phyloP scores from a whole-genome alignment of 2,329 filamentous ascomycete species.

The Fusarium transvaalense region DNA sequence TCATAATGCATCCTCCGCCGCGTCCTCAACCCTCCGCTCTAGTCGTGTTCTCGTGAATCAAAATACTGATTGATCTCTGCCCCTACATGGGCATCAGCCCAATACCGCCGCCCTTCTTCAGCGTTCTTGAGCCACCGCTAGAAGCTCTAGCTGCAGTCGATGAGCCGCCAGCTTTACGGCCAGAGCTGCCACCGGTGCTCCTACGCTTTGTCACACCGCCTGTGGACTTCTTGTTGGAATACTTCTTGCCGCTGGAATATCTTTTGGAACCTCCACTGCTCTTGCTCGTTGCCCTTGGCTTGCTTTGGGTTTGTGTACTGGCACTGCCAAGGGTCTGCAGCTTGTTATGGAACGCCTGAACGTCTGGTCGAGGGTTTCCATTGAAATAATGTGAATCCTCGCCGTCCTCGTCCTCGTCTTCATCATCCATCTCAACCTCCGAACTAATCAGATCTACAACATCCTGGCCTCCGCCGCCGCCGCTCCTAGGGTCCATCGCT shows the following conservation, averaged over 20 bases:
- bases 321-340: conserved; percentile 50
- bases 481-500: conserved; percentile 58
- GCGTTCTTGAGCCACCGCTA: conserved; percentile 43
- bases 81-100: conserved; percentile 50
- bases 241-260: conserved; percentile 49
- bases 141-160: conserved; percentile 41
- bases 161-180: conserved; percentile 51
- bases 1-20: conserved; percentile 21
- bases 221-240: conserved; percentile 48
- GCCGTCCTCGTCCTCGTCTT: conserved; percentile 54
- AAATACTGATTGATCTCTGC: conserved; percentile 1
- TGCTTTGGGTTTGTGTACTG: conserved; percentile 47
- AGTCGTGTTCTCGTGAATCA: conserved; percentile 11
- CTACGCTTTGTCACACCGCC: conserved; percentile 52
- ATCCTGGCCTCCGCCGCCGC: conserved; percentile 51
- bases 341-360: conserved; percentile 53
- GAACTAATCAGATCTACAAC: conserved; percentile 69
- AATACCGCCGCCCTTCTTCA: conserved; percentile 54
- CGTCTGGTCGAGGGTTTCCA: conserved; percentile 46
- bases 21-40: conserved; percentile 4
- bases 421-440: conserved; percentile 55
- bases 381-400: conserved; percentile 64
- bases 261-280: conserved; percentile 48
- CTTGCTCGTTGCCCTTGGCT: conserved; percentile 44
- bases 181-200: conserved; percentile 43